A percentile compares a stretch with the other conserved stretches of the same genome.
Conservation (phyloP, 768 basidiomycete genomes). For the Hydnomerulius pinastri region DNA sequence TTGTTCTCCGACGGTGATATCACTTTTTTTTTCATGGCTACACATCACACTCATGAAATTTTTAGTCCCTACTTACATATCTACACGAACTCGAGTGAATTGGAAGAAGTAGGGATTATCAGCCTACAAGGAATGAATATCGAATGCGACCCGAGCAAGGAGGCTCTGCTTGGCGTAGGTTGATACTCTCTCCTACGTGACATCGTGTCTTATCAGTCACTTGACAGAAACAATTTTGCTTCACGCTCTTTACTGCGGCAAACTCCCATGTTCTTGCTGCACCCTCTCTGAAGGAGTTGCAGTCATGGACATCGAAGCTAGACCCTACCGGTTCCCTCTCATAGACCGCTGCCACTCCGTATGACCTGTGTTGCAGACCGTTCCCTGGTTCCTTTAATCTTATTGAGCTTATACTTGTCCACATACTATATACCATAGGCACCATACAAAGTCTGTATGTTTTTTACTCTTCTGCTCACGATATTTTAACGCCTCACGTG, state of each 20-base stretch:
- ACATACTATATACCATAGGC: constrained; percentile 31
- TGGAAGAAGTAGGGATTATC: constrained; percentile 81
- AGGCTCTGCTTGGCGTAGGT: constrained; percentile 80
- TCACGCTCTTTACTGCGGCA: constrained; percentile 88
- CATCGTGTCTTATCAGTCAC: constrained; percentile 6
- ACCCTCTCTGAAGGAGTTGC: constrained; percentile 77
- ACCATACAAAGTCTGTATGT: constrained; percentile 15
- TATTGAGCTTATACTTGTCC: constrained; percentile 22
- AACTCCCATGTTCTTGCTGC: constrained; percentile 92
- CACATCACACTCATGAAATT: constrained; percentile 4
- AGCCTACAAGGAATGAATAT: constrained; percentile 84
- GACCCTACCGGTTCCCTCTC: constrained; percentile 73
- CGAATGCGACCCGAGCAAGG: constrained; percentile 85
- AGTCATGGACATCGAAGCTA: constrained; percentile 81
- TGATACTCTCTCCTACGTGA: not conserved
- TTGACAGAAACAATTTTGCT: constrained; percentile 75
- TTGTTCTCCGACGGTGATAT: constrained; percentile 78
- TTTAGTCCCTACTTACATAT: constrained; percentile 86
- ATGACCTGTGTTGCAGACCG: not conserved
- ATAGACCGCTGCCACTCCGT: constrained; percentile 25
- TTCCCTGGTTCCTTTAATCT: constrained; percentile 8
- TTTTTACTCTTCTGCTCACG: not conserved
- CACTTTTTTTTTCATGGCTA: not conserved
- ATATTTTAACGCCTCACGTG: constrained; percentile 1
- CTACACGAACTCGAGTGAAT: constrained; percentile 80